Base-by-base conservation (phyloP, 495 filamentous ascomycete species). In the Penicillium soppii region DNA sequence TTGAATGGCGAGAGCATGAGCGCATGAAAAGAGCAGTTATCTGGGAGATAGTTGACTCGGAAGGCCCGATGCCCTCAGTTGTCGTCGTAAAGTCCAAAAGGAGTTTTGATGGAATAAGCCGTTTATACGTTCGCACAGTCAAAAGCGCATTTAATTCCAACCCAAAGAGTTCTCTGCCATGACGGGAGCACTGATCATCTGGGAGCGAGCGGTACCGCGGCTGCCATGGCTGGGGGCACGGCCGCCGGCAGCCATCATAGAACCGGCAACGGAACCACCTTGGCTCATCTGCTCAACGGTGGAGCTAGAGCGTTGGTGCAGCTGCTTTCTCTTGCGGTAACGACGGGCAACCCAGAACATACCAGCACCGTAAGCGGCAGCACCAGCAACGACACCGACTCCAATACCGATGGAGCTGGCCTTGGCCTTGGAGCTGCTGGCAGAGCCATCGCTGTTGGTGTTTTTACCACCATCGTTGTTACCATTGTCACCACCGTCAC, bases 131-230 rank as follows among this genome's bases (percentile, higher is more conserved):
- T n/a, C 36, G 36, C 23, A 22, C 32, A 45, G 15, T 53, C 42
- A 58, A 54, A 59, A 48, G 17, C 16, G 10, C 40, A 19, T 72
- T 82, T 82, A 98, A 75, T 96, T 97, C 94, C 94, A 98, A 55
- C 94, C 94, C 54, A 98, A 82, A 44, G 91, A 96, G 76, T 98
- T 98, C 78, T 96, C 94, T 35, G 92, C 89, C 78, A 92, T 95
- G 51, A 98, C 89, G 4, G 94, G 94, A 42, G 86, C 86, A 65
- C 81, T 86, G 63, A 88, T 90, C 77, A 82, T 82, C 67, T 85
- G 85, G 66, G 84, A 85, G 54, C 86, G 77, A 57, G 78, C 79
- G 59, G 83, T 90, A 58, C 87, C 80, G 39, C 89, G 81, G 59
- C 86, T 88, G 50, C 83, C 77, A 47, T 81, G 71, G 47, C 77